phyloP scores from a whole-genome alignment of 768 basidiomycete genomes.

The Suillus placidus region DNA sequence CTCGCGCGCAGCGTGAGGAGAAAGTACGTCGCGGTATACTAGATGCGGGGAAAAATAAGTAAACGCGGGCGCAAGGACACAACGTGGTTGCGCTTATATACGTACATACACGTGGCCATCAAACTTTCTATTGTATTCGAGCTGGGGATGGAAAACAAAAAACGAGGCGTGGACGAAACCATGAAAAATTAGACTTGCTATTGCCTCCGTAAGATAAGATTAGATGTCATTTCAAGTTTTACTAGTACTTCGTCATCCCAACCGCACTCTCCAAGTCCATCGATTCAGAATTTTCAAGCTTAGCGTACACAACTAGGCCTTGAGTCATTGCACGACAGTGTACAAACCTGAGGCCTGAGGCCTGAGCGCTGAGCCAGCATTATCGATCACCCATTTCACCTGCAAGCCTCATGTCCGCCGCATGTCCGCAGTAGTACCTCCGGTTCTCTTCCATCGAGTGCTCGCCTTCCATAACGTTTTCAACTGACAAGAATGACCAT shows the following conservation, averaged over 20 bases:
- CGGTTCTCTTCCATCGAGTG: neutral
- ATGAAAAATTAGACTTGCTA: neutral
- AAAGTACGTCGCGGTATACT: conserved; percentile 1
- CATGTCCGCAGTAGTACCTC: conserved; percentile 3
- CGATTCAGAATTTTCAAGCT: too few relatives aligned
- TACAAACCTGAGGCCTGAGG: neutral
- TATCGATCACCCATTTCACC: neutral
- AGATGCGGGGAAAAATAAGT: conserved; percentile 4
- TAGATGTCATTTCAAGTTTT: neutral
- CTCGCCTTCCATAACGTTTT: neutral
- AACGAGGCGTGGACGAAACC: neutral
- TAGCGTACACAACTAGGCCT: too few relatives aligned
- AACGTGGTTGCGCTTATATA: conserved; percentile 13
- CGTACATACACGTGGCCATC: neutral
- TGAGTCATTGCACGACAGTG: neutral
- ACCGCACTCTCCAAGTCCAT: too few relatives aligned
- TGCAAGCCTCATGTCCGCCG: neutral
- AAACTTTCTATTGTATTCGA: conserved; percentile 10
- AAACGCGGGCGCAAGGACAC: conserved; percentile 22
- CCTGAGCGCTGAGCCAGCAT: neutral
- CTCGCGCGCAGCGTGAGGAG: conserved; percentile 10
- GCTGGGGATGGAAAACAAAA: conserved; percentile 7
- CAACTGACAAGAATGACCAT: neutral
- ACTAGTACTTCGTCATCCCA: too few relatives aligned
- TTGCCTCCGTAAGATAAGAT: conserved; percentile 14